Percentiles rank a stretch among this genome's conserved stretches.
phyloP scores from a whole-genome alignment of 169 alveolate species.

The Plasmodium vivax region DNA sequence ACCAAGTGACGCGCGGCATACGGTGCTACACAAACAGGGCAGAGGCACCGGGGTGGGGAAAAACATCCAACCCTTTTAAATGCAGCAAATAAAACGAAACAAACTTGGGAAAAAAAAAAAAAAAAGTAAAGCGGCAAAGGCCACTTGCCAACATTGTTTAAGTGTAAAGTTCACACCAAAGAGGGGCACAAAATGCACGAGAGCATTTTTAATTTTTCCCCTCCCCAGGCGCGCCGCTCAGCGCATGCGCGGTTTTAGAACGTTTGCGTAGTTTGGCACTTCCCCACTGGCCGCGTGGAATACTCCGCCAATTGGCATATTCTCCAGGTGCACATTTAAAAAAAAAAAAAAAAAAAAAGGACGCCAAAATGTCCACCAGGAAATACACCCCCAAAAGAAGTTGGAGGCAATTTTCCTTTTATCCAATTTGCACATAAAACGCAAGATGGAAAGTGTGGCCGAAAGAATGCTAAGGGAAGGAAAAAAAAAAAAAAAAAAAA shows the following conservation, averaged over 20 bases:
- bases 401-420: background rate
- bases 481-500: background rate
- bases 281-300: background rate
- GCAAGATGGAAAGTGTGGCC: background rate
- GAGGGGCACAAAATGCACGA: background rate
- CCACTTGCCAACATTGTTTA: background rate
- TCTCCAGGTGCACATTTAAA: background rate
- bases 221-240: background rate
- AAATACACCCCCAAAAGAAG: background rate
- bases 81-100: background rate
- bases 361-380: background rate
- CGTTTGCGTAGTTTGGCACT: background rate
- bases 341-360: background rate
- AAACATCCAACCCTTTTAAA: background rate
- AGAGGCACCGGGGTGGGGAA: background rate
- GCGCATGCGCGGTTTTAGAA: background rate
- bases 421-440: background rate
- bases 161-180: background rate
- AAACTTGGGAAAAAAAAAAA: background rate
- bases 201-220: background rate
- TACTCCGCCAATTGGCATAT: background rate
- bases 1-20: background rate
- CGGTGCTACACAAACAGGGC: background rate
- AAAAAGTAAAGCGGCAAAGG: background rate
- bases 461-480: background rate